Evolutionary conservation across 1,284 basidiomycete species (phyloP), one percentile per base, ranked within the genome.

Genomic region (Ceratorhiza oryzae-sativae): DNA sequence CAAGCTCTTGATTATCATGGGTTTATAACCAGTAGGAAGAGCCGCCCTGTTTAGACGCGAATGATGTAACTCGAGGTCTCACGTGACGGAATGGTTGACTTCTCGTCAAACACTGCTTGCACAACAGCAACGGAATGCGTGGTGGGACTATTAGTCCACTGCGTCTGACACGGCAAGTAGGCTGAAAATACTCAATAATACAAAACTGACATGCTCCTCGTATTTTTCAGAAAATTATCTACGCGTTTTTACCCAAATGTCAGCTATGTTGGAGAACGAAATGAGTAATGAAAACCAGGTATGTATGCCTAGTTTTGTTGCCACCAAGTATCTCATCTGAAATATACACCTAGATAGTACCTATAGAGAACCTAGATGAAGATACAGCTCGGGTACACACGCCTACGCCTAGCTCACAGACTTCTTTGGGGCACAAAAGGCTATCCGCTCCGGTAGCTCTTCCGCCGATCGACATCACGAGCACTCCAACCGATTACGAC

Each of bases 211-310:
- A 13, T 30, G 3, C 20, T 10, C 25, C 49, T 3, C 23, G 8
- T 25, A n/a, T 53, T 30, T 53, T 53, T 8, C 9, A n/a, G 20
- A 20, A 53, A n/a, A 30, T 53, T 53, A 42, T 46, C n/a, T 41
- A 15, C 32, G 27, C 48, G 45, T 70, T 15, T 25, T 32, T 23
- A 8, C 30, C 8, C 4, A 3, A 53, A 58, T 70, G 25, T 58
- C 53, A 58, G 39, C 39, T 25, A 70, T 70, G 65, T 70, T 70
- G 39, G 42, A 58, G 27, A 27, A 27, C 27, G 55, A 20, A 41
- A 32, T 58, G 53, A 27, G 25, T 25, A 34, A 55, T 20, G 42
- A 48, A 46, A 32, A 30, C 15, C 46, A 53, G 48, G 62, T 53
- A 53, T n/a, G 62, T 51, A 45, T 45, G 42, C 23, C 49, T 3